A percentile compares a stretch with the other conserved stretches of the same genome.
phyloP scores from a whole-genome alignment of 2,329 filamentous ascomycete species.

The Tolypocladium endophyticum region DNA sequence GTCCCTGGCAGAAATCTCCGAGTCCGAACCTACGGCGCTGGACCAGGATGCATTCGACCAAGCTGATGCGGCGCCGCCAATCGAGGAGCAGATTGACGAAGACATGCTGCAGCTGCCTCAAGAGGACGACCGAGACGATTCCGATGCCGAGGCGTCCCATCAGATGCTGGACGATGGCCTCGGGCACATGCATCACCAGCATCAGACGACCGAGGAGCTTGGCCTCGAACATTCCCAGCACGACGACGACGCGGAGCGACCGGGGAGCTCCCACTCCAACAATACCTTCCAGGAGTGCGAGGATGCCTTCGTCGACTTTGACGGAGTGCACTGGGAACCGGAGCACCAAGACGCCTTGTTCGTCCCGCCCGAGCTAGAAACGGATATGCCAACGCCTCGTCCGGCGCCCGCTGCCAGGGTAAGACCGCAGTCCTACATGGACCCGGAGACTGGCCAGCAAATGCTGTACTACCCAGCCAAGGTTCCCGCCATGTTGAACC shows the following conservation, averaged over 20 bases:
- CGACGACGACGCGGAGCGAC: slow-evolving; percentile 11
- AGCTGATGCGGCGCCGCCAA: slow-evolving; percentile 33
- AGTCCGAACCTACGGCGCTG: slow-evolving; percentile 42
- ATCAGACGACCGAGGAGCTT: background rate
- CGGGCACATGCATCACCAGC: background rate
- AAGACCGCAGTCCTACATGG: slow-evolving; percentile 47
- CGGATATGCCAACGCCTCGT: slow-evolving; percentile 13
- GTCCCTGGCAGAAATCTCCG: slow-evolving; percentile 45
- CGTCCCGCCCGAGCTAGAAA: slow-evolving; percentile 10
- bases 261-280: slow-evolving; percentile 40
- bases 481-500: slow-evolving; percentile 84
- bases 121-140: slow-evolving; percentile 19
- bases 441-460: slow-evolving; percentile 56
- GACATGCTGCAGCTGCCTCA: slow-evolving; percentile 11
- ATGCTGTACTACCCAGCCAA: slow-evolving; percentile 96
- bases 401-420: slow-evolving; percentile 14
- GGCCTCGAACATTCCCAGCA: background rate
- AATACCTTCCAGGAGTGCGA: slow-evolving; percentile 56
- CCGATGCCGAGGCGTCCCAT: slow-evolving; percentile 21
- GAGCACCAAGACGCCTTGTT: slow-evolving; percentile 24
- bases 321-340: slow-evolving; percentile 65
- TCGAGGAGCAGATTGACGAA: slow-evolving; percentile 25
- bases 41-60: slow-evolving; percentile 42
- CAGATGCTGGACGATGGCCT: slow-evolving; percentile 19
- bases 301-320: slow-evolving; percentile 68